These are phyloP conservation scores for Teunomyces tritomae DNA, from an alignment of 805 yeast species.

Conservation along the genomic window DNA sequence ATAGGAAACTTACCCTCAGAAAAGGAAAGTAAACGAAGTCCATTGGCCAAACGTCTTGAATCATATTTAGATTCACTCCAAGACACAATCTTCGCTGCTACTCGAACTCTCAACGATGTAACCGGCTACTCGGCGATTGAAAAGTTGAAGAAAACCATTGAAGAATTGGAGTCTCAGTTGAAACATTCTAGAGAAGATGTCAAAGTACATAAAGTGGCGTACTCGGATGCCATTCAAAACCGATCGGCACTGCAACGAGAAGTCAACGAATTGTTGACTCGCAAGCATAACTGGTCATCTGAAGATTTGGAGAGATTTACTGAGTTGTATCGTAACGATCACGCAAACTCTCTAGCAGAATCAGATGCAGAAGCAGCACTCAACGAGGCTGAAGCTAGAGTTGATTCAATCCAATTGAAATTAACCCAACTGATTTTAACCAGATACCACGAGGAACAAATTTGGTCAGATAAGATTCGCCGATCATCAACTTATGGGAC, in stretches of 20 bases:
- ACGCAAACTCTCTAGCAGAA: conserved; percentile 64
- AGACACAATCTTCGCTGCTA: conserved; percentile 56
- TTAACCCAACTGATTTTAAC: conserved; percentile 76
- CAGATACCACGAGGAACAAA: conserved; percentile 93
- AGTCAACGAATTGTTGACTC: conserved; percentile 80
- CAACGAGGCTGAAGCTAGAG: conserved; percentile 53
- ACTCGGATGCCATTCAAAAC: conserved; percentile 58
- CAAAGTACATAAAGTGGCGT: conserved; percentile 45
- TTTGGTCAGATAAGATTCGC: conserved; percentile 96
- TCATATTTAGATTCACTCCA: conserved; percentile 54
- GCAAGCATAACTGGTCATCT: conserved; percentile 81
- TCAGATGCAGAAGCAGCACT: conserved; percentile 46
- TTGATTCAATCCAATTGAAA: conserved; percentile 67
- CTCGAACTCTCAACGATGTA: conserved; percentile 76
- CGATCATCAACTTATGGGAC: conserved; percentile 98
- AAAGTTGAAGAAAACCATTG: conserved; percentile 61
- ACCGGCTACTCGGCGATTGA: conserved; percentile 90
- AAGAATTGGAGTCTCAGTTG: conserved; percentile 50
- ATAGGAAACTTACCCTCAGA: conserved; percentile 45
- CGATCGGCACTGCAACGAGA: conserved; percentile 76
- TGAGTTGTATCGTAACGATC: conserved; percentile 74
- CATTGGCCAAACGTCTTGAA: conserved; percentile 38
- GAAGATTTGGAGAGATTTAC: conserved; percentile 84
- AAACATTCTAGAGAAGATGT: conserved; percentile 48
- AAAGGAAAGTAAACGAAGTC: conserved; percentile 38